Conservation (phyloP, 2,329 filamentous ascomycete genomes). For the Pseudocercospora fuligena region DNA sequence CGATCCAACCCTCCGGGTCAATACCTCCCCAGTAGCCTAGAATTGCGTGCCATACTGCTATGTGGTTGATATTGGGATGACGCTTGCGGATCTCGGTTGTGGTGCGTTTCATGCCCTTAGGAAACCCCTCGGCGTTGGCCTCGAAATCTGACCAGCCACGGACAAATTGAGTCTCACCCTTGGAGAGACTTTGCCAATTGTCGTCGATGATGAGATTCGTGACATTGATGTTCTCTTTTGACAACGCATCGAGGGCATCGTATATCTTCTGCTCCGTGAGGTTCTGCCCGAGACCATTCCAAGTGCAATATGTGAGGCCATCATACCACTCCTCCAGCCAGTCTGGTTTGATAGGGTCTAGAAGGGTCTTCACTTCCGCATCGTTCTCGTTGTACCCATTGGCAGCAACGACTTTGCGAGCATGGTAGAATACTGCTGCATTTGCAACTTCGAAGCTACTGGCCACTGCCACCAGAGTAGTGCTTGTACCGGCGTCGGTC, state of each 20-base stretch:
- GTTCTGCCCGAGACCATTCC: slow-evolving; percentile 87
- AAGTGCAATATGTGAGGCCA: slow-evolving; percentile 92
- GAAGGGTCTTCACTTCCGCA: slow-evolving; percentile 52
- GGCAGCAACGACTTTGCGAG: slow-evolving; percentile 66
- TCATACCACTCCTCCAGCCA: slow-evolving; percentile 78
- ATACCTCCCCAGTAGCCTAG: slow-evolving; percentile 91
- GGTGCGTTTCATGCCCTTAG: slow-evolving; percentile 74
- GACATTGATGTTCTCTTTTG: slow-evolving; percentile 73
- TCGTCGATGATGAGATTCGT: slow-evolving; percentile 93
- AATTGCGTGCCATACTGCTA: slow-evolving; percentile 94
- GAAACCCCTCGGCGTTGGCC: slow-evolving; percentile 79
- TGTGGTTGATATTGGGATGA: slow-evolving; percentile 75
- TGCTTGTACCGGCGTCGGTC: slow-evolving; percentile 57
- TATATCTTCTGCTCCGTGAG: slow-evolving; percentile 82
- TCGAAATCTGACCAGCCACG: slow-evolving; percentile 80
- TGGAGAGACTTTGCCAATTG: slow-evolving; percentile 84
- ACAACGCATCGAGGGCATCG: slow-evolving; percentile 72
- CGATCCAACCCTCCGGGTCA: slow-evolving; percentile 73
- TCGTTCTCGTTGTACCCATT: slow-evolving; percentile 50
- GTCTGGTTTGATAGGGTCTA: slow-evolving; percentile 55
- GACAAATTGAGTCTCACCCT: slow-evolving; percentile 57
- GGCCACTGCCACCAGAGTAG: slow-evolving; percentile 72
- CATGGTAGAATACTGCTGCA: slow-evolving; percentile 83
- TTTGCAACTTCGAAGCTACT: slow-evolving; percentile 75
- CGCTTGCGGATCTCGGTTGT: slow-evolving; percentile 68